Evolutionary conservation across 2,329 filamentous ascomycete genomes (phyloP).

Genomic region (Pseudogymnoascus sp.): DNA sequence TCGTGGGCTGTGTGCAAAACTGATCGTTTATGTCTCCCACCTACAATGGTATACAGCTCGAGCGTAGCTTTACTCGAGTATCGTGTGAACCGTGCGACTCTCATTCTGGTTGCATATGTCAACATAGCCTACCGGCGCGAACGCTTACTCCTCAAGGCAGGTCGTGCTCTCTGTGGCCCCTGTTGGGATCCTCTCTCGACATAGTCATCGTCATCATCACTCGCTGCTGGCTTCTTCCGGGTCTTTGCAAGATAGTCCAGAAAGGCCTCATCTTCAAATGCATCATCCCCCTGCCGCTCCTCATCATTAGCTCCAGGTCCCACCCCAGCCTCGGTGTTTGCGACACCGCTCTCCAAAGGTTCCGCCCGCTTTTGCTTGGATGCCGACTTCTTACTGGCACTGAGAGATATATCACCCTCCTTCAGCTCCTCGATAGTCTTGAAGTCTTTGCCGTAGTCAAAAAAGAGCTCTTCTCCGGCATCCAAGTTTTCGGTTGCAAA

Average conservation of each 20-base stretch:
- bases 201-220: not conserved
- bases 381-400: not conserved
- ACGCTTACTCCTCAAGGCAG: not conserved
- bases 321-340: not conserved
- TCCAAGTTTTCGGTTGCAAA: conserved; percentile 58
- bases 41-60: not conserved
- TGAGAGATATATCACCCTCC: not conserved
- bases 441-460: conserved; percentile 68
- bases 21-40: not conserved
- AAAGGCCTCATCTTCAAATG: not conserved
- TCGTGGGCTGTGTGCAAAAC: not conserved
- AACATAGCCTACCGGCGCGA: not conserved
- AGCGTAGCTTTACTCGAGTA: not conserved
- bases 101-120: not conserved
- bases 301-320: not conserved
- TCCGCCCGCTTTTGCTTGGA: not conserved
- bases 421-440: not conserved
- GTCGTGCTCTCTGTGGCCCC: not conserved
- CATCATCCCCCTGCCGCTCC: not conserved
- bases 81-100: not conserved
- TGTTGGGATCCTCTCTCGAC: not conserved
- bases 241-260: not conserved
- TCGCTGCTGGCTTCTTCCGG: not conserved
- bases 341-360: not conserved
- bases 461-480: conserved; percentile 69